A percentile compares a stretch with the other conserved stretches of the same genome.
These are phyloP conservation scores for Camellia japonica DNA, from an alignment of 148 eudicot genomes.

Conservation along the genomic window DNA sequence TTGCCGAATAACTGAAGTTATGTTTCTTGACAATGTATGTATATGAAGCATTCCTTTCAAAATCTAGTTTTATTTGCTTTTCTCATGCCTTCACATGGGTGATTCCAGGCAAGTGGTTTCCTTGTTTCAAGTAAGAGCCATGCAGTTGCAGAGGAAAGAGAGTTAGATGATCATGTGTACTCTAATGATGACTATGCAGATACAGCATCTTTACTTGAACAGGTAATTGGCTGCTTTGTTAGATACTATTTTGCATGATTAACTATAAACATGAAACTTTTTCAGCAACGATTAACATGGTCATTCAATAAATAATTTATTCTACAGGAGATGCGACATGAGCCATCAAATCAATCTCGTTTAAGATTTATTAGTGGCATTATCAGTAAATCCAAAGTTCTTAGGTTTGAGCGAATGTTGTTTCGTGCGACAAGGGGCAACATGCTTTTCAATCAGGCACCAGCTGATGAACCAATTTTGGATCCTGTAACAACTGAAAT, in stretches of 20 bases:
- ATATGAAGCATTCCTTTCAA: slow-evolving; percentile 6
- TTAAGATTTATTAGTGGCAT: slow-evolving; percentile 91
- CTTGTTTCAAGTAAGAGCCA: slow-evolving; percentile 68
- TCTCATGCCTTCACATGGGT: slow-evolving; percentile 5
- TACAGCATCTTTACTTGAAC: slow-evolving; percentile 76
- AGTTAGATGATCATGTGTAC: slow-evolving; percentile 72
- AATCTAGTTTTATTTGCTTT: slow-evolving; percentile 10
- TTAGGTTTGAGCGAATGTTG: slow-evolving; percentile 88
- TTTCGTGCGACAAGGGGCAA: slow-evolving; percentile 99
- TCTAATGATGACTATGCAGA: slow-evolving; percentile 60
- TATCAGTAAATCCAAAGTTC: slow-evolving; percentile 73
- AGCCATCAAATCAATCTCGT: slow-evolving; percentile 66
- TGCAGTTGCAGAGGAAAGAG: slow-evolving; percentile 62
- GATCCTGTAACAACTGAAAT: slow-evolving; percentile 84
- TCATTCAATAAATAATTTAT: slow-evolving; percentile 16
- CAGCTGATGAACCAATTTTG: slow-evolving; percentile 73
- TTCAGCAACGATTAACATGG: no score
- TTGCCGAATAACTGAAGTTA: not conserved
- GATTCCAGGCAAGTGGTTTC: slow-evolving; percentile 83
- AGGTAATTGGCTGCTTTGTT: slow-evolving; percentile 36
- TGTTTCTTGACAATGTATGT: no score
- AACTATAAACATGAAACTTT: not conserved
- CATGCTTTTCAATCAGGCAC: slow-evolving; percentile 92
- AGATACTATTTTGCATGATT: not conserved
- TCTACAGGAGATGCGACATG: slow-evolving; percentile 69